phyloP scores from a whole-genome alignment of 106 monocot species.

The Hemerocallis citrina region DNA sequence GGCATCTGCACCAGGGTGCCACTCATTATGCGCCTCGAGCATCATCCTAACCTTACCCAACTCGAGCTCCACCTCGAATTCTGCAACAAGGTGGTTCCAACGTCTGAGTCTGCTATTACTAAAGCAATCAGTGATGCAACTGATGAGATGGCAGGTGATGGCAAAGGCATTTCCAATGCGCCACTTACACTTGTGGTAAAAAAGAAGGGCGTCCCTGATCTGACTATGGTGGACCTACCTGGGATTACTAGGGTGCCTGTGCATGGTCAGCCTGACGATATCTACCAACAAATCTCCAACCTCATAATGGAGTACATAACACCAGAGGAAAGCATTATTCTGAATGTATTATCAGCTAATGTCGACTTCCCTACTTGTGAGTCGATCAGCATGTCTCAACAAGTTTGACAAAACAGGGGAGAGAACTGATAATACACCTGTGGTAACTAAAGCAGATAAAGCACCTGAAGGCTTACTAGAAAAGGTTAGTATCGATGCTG shows the following conservation, averaged over 20 bases:
- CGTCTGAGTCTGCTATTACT: neutral
- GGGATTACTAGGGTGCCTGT: slow-evolving; percentile 14
- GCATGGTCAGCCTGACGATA: slow-evolving; percentile 12
- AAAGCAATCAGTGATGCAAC: slow-evolving; percentile 5
- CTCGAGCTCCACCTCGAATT: slow-evolving; percentile 11
- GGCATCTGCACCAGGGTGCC: slow-evolving; percentile 24
- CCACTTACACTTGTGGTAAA: slow-evolving; percentile 12
- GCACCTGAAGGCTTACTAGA: slow-evolving; percentile 18
- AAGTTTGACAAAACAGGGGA: slow-evolving; percentile 9
- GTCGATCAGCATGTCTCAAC: slow-evolving; percentile 17
- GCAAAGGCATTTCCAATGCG: slow-evolving; percentile 11
- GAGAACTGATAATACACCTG: slow-evolving; percentile 7
- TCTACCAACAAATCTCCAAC: slow-evolving; percentile 8
- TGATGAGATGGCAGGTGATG: slow-evolving; percentile 9
- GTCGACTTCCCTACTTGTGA: slow-evolving; percentile 13
- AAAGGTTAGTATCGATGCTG: slow-evolving; percentile 22
- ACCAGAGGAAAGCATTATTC: slow-evolving; percentile 16
- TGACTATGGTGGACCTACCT: neutral
- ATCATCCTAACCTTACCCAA: neutral
- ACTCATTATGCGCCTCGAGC: slow-evolving; percentile 16
- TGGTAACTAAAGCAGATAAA: slow-evolving; percentile 7
- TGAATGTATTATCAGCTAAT: slow-evolving; percentile 7
- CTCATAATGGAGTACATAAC: slow-evolving; percentile 12
- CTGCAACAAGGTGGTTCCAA: neutral
- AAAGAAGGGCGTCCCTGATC: slow-evolving; percentile 10